These are phyloP conservation scores for Picea sitchensis DNA, from an alignment of 75 land plant species.

Conservation along the genomic window DNA sequence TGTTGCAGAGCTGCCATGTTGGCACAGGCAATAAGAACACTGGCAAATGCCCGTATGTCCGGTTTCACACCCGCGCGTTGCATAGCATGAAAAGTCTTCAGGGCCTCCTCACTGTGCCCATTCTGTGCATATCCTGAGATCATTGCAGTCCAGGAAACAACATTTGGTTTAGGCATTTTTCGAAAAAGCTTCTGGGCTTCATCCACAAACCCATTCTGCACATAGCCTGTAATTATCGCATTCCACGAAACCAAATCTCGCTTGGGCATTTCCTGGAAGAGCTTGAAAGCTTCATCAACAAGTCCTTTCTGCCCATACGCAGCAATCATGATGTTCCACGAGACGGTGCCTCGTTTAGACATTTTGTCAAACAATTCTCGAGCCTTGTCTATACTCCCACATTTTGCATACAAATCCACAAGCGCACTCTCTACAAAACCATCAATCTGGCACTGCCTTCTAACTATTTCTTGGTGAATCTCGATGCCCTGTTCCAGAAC, in stretches of 20 bases:
- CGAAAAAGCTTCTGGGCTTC: constrained; percentile 6
- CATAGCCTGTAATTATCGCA: constrained; percentile 2
- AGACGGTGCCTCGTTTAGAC: constrained; percentile 12
- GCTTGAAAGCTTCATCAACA: constrained; percentile 14
- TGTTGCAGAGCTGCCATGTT: constrained; percentile 4
- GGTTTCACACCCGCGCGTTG: constrained; percentile 7
- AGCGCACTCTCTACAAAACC: constrained; percentile 9
- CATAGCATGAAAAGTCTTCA: not conserved
- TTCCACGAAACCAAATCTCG: not conserved
- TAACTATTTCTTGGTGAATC: constrained; percentile 14
- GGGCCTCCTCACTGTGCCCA: constrained; percentile 10
- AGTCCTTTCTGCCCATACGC: constrained; percentile 19
- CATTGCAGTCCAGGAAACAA: constrained; percentile 14
- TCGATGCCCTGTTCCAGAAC: constrained; percentile 20
- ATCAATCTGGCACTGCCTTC: not conserved
- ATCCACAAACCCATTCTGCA: constrained; percentile 3
- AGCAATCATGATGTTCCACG: constrained; percentile 27
- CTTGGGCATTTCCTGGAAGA: constrained; percentile 14
- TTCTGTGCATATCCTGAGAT: constrained; percentile 9
- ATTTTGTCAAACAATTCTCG: constrained; percentile 14
- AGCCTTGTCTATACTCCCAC: constrained; percentile 15
- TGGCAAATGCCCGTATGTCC: not conserved
- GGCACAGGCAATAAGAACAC: constrained; percentile 9
- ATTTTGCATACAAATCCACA: constrained; percentile 15
- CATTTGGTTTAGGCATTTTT: not conserved